Evolutionary conservation across 164 flowering plant genomes (phyloP).

Genomic region (Vitis vinifera): ASM3070453v1 NC_081811.1:28994001-28994500

Average conservation of each 20-base stretch:
- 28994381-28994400: not conserved
- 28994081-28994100: too few species aligned
- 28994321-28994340: constrained; percentile 38
- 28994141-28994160: too few species aligned
- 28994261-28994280: constrained; percentile 84
- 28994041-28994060: too few species aligned
- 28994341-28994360: not conserved
- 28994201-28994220: constrained; percentile 62
- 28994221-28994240: constrained; percentile 76
- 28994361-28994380: not conserved
- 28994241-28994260: constrained; percentile 76
- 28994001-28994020: too few species aligned
- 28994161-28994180: too few species aligned
- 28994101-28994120: too few species aligned
- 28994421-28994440: constrained; percentile 88
- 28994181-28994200: constrained; percentile 10
- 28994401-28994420: not conserved
- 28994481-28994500: constrained; percentile 68
- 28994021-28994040: too few species aligned
- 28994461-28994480: constrained; percentile 68
- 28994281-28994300: constrained; percentile 87
- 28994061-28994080: too few species aligned
- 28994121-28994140: too few species aligned
- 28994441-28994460: constrained; percentile 82
- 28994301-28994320: constrained; percentile 84